These are phyloP conservation scores for Eutypella sp. DNA, from an alignment of 2,329 filamentous ascomycete species.

Conservation along the genomic window DNA sequence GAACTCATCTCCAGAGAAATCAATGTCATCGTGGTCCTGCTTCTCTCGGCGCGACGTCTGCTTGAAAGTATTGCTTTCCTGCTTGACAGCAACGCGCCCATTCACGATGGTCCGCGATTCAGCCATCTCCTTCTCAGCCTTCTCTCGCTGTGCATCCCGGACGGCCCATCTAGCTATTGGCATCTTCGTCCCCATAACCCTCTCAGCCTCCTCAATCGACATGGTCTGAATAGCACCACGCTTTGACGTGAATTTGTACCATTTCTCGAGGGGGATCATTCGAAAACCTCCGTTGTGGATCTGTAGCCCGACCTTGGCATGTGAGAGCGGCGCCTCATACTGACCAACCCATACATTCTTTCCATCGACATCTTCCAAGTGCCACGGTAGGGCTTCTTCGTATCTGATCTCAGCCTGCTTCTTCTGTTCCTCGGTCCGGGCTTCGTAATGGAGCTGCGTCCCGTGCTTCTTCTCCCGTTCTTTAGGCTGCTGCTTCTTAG, in stretches of 20 bases:
- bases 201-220: constrained; percentile 80
- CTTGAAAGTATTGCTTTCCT: constrained; percentile 61
- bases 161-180: constrained; percentile 78
- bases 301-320: constrained; percentile 75
- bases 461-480: constrained; percentile 73
- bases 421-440: constrained; percentile 73
- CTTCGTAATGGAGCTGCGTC: constrained; percentile 78
- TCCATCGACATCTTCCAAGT: constrained; percentile 91
- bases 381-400: constrained; percentile 94
- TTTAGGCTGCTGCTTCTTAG: constrained; percentile 35
- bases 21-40: constrained; percentile 65
- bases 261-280: constrained; percentile 91
- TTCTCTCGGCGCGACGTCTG: constrained; percentile 58
- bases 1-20: constrained; percentile 68
- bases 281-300: constrained; percentile 67
- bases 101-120: constrained; percentile 58
- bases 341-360: constrained; percentile 92
- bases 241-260: constrained; percentile 83
- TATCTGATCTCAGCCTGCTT: constrained; percentile 72
- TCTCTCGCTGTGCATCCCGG: constrained; percentile 48
- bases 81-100: constrained; percentile 57
- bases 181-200: constrained; percentile 72
- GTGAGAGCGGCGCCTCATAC: constrained; percentile 84
- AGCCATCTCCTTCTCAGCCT: constrained; percentile 52
- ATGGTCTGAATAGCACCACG: constrained; percentile 68